A percentile compares a stretch with the other conserved stretches of the same genome.
Evolutionary conservation across 2,329 filamentous ascomycete genomes (phyloP).

Genomic region (Ceratocystis cubensis): DNA sequence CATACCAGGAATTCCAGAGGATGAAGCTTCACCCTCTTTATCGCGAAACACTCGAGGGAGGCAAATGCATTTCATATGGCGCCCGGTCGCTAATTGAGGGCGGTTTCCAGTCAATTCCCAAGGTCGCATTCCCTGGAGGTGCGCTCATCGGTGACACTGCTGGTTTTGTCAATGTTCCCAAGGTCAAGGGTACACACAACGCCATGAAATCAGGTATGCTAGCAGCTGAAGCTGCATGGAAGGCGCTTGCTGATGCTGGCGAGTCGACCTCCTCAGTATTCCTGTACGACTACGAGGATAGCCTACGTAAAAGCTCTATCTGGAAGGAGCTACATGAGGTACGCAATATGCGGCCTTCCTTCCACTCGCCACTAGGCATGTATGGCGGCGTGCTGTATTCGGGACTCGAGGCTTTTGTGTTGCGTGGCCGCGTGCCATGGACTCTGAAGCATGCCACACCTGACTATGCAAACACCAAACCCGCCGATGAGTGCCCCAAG

Average conservation of each 20-base stretch:
- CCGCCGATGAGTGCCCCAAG: slow-evolving; percentile 66
- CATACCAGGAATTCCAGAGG: slow-evolving; percentile 94
- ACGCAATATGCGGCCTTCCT: slow-evolving; percentile 93
- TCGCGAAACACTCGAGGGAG: slow-evolving; percentile 73
- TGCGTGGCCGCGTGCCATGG: slow-evolving; percentile 81
- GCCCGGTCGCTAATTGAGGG: slow-evolving; percentile 86
- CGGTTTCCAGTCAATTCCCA: slow-evolving; percentile 94
- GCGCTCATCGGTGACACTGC: slow-evolving; percentile 93
- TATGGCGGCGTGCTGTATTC: slow-evolving; percentile 89
- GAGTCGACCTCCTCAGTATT: slow-evolving; percentile 61
- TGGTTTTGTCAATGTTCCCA: slow-evolving; percentile 92
- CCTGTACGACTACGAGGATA: slow-evolving; percentile 86
- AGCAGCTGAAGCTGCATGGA: slow-evolving; percentile 80
- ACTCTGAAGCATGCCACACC: slow-evolving; percentile 72
- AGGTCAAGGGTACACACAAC: slow-evolving; percentile 96
- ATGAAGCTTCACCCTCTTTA: slow-evolving; percentile 97
- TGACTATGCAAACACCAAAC: slow-evolving; percentile 68
- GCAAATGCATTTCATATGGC: slow-evolving; percentile 94
- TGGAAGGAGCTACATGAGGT: slow-evolving; percentile 93
- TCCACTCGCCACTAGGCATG: slow-evolving; percentile 74
- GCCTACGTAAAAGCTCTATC: slow-evolving; percentile 71
- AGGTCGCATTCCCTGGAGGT: slow-evolving; percentile 89
- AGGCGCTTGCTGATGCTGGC: slow-evolving; percentile 47
- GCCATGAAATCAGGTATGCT: slow-evolving; percentile 97
- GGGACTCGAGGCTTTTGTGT: slow-evolving; percentile 75